A percentile compares a stretch with the other conserved stretches of the same genome.
Evolutionary conservation across 2,329 filamentous ascomycete species (phyloP).

Genomic region (Phialophora chinensis): DNA sequence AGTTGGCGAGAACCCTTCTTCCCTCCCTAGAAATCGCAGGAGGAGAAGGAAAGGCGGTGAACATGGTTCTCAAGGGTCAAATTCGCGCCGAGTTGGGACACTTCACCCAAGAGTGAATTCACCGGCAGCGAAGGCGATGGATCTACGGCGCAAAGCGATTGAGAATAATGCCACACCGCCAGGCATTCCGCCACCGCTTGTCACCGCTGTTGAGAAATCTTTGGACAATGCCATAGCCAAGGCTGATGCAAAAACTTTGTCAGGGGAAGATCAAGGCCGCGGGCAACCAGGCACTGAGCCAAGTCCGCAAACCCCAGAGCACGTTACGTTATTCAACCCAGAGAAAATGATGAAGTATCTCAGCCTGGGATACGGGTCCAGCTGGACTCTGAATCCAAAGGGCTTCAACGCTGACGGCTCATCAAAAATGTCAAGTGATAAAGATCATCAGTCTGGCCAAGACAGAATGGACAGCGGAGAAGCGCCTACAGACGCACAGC

Average conservation of each 20-base stretch:
- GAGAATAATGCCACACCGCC: constrained; percentile 42
- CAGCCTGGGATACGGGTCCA: constrained; percentile 57
- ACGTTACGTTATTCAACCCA: constrained; percentile 46
- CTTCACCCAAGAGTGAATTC: constrained; percentile 22
- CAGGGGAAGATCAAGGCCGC: constrained; percentile 19
- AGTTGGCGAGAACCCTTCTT: constrained; percentile 76
- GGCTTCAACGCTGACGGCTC: constrained; percentile 28
- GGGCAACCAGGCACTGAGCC: constrained; percentile 23
- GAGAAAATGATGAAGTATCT: constrained; percentile 58
- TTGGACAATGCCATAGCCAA: constrained; percentile 35
- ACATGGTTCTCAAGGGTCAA: constrained; percentile 27
- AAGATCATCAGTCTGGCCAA: constrained; percentile 2
- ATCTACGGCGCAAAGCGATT: constrained; percentile 35
- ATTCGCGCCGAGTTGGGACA: constrained; percentile 2
- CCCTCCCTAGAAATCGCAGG: constrained; percentile 59
- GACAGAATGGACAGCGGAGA: constrained; percentile 1
- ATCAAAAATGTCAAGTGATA: neutral
- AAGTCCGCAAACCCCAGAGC: constrained; percentile 30
- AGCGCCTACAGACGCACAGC: constrained; percentile 13
- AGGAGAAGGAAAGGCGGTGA: constrained; percentile 44
- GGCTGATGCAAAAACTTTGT: constrained; percentile 15
- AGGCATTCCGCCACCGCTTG: constrained; percentile 53
- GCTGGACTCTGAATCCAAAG: constrained; percentile 52
- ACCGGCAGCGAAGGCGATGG: constrained; percentile 14
- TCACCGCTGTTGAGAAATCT: constrained; percentile 41